Evolutionary conservation across 2,329 filamentous ascomycete genomes (phyloP).

Genomic region (Colletotrichum karsti): DNA sequence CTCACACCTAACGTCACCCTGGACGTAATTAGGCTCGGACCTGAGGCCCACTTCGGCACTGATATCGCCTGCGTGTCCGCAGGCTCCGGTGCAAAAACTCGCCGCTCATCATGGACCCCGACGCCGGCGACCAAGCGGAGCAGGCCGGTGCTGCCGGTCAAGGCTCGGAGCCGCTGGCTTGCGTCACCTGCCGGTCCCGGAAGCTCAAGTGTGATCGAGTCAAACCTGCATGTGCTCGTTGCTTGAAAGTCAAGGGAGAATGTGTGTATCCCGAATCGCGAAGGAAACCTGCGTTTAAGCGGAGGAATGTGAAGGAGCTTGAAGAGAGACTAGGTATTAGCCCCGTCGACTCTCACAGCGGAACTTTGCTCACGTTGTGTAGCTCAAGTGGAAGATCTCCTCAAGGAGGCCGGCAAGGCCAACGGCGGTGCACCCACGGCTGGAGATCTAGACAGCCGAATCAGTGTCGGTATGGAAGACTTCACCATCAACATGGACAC

Average conservation of each 20-base stretch:
- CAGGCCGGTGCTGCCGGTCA: slow-evolving; percentile 9
- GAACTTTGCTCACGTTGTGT: slow-evolving; percentile 7
- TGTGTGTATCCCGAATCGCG: slow-evolving; percentile 91
- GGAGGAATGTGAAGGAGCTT: slow-evolving; percentile 89
- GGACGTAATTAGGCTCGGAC: background rate
- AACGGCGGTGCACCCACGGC: background rate
- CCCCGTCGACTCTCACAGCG: background rate
- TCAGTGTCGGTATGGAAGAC: slow-evolving; percentile 35
- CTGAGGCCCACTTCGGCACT: slow-evolving; percentile 16
- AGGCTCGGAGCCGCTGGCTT: slow-evolving; percentile 69
- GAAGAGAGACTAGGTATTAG: slow-evolving; percentile 83
- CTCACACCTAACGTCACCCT: background rate
- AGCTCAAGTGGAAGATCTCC: slow-evolving; percentile 85
- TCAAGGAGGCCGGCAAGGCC: slow-evolving; percentile 61
- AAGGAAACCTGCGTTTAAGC: slow-evolving; percentile 87
- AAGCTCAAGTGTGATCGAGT: slow-evolving; percentile 89
- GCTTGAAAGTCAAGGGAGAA: slow-evolving; percentile 75
- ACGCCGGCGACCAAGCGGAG: slow-evolving; percentile 24
- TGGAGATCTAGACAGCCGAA: slow-evolving; percentile 13
- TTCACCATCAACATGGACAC: slow-evolving; percentile 26
- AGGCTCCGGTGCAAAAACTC: background rate
- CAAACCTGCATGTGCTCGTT: slow-evolving; percentile 83
- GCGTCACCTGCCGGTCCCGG: slow-evolving; percentile 82
- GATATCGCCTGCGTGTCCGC: background rate
- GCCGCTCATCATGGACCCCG: slow-evolving; percentile 29